These are phyloP conservation scores for Coemansia sp. DNA, from an alignment of 192 early-diverging fungal species.

Conservation along the genomic window DNA sequence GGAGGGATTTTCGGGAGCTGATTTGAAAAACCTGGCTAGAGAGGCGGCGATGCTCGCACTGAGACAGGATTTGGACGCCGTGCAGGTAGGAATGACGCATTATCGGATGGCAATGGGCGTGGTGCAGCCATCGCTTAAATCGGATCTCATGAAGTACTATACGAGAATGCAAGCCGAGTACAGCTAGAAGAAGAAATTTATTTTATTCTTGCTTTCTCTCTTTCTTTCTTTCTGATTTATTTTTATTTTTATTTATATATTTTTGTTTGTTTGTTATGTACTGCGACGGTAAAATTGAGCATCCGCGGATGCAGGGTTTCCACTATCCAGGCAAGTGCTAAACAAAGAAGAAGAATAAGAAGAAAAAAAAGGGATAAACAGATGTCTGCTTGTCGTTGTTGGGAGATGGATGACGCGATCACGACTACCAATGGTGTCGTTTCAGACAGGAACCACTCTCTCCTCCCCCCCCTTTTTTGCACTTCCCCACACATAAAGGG, in stretches of 20 bases:
- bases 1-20: slow-evolving; percentile 94
- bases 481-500: too few species aligned
- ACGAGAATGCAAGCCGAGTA: slow-evolving; percentile 19
- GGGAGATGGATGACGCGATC: background rate
- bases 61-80: slow-evolving; percentile 13
- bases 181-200: background rate
- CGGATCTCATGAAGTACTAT: slow-evolving; percentile 68
- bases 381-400: too few species aligned
- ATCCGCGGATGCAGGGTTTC: background rate
- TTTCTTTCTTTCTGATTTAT: background rate
- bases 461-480: background rate
- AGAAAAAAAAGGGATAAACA: background rate
- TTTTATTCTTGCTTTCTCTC: background rate
- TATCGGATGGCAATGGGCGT: slow-evolving; percentile 60
- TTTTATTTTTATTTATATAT: background rate
- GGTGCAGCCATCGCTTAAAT: slow-evolving; percentile 64
- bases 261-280: background rate
- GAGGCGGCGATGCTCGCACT: slow-evolving; percentile 72
- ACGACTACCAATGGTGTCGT: too few species aligned
- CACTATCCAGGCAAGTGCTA: background rate
- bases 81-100: slow-evolving; percentile 16
- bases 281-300: too few species aligned
- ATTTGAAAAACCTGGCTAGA: slow-evolving; percentile 81
- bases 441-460: background rate
- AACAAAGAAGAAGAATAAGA: background rate